A percentile compares a stretch with the other conserved stretches of the same genome.
Evolutionary conservation across 805 yeast species (phyloP).

Genomic region (Maudiozyma pseudohumilis): DNA sequence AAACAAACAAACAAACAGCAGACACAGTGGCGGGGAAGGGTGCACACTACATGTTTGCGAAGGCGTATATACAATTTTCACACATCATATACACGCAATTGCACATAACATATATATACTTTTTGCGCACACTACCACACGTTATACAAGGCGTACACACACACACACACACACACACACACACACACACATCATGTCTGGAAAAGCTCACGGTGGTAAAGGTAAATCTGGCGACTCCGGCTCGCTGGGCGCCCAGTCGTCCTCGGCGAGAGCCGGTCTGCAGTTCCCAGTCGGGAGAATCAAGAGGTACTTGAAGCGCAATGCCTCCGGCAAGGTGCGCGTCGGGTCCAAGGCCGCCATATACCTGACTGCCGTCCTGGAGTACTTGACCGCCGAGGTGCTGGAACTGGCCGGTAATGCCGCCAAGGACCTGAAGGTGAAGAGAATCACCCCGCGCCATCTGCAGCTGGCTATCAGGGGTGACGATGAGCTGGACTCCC

Average conservation of each 20-base stretch:
- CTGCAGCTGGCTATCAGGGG: constrained; percentile 95
- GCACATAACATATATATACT: not conserved
- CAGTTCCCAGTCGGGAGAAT: constrained; percentile 99
- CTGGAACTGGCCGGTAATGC: constrained; percentile 98
- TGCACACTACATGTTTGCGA: too few relatives aligned
- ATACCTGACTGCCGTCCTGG: constrained; percentile 89
- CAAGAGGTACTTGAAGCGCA: constrained; percentile 86
- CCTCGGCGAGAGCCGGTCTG: constrained; percentile 89
- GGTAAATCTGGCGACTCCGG: constrained; percentile 67
- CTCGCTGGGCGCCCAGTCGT: constrained; percentile 56
- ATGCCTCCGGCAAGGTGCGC: constrained; percentile 77
- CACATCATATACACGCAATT: too few relatives aligned
- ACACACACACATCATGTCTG: constrained; percentile 47
- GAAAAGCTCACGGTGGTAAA: constrained; percentile 89
- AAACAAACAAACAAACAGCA: too few relatives aligned
- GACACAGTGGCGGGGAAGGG: too few relatives aligned
- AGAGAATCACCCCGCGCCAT: constrained; percentile 97
- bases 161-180: constrained; percentile 3
- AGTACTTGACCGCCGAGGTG: constrained; percentile 93
- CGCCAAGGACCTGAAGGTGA: constrained; percentile 88
- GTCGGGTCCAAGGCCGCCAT: constrained; percentile 94
- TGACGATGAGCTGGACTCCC: constrained; percentile 92
- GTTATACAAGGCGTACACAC: not conserved
- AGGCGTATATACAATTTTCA: too few relatives aligned
- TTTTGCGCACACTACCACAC: not conserved